phyloP scores from a whole-genome alignment of 2,329 filamentous ascomycete species.

The Diaporthe nobilis region DNA sequence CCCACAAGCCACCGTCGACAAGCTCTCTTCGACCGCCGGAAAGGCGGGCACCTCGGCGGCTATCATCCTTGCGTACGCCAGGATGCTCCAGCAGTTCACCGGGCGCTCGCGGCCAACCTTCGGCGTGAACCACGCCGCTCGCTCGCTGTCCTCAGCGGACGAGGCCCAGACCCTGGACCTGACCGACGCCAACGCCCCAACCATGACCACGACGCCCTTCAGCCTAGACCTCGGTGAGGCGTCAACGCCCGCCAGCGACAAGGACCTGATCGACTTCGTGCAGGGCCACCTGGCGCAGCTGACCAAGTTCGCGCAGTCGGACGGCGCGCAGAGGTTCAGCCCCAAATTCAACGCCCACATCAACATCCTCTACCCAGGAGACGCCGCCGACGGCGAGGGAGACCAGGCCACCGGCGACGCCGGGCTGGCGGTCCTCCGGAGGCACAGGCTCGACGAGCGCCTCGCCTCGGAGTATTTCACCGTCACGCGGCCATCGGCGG shows the following conservation, averaged over 20 bases:
- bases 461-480: slow-evolving; percentile 43
- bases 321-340: slow-evolving; percentile 33
- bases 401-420: neutral
- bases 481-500: slow-evolving; percentile 19
- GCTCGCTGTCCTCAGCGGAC: slow-evolving; percentile 40
- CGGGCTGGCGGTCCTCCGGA: slow-evolving; percentile 27
- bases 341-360: slow-evolving; percentile 41
- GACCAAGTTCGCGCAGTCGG: slow-evolving; percentile 42
- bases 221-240: neutral
- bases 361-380: slow-evolving; percentile 41
- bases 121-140: slow-evolving; percentile 41
- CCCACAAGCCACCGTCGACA: slow-evolving; percentile 20
- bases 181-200: slow-evolving; percentile 24
- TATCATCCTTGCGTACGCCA: slow-evolving; percentile 41
- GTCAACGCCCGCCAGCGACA: neutral
- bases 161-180: slow-evolving; percentile 39
- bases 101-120: slow-evolving; percentile 39
- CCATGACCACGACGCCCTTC: slow-evolving; percentile 30
- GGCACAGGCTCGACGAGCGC: slow-evolving; percentile 40
- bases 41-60: slow-evolving; percentile 36
- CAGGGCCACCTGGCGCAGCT: slow-evolving; percentile 42
- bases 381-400: neutral
- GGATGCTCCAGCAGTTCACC: slow-evolving; percentile 35
- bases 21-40: neutral
- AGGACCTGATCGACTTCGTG: slow-evolving; percentile 27